Evolutionary conservation across 2,329 filamentous ascomycete genomes (phyloP).

Genomic region (Tolypocladium inflatum): DNA sequence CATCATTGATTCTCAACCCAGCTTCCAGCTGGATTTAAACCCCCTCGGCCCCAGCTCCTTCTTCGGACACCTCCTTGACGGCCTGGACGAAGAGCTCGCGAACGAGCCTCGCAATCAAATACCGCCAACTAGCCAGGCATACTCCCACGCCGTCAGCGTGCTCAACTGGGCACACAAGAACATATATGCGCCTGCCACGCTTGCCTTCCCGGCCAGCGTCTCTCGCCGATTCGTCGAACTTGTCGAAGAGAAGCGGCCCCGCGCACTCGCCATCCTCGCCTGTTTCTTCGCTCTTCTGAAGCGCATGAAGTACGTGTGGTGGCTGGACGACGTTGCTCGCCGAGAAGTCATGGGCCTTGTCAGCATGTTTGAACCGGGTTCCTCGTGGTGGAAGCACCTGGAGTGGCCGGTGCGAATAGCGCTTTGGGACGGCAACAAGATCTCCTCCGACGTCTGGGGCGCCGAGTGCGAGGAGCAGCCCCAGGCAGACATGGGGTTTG

Average conservation of each 20-base stretch:
- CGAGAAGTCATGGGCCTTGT: slow-evolving; percentile 57
- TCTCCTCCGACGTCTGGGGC: slow-evolving; percentile 49
- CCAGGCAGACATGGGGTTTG: slow-evolving; percentile 22
- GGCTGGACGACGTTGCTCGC: slow-evolving; percentile 57
- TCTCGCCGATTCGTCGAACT: slow-evolving; percentile 51
- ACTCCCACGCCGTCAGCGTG: slow-evolving; percentile 55
- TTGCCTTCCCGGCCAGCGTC: slow-evolving; percentile 56
- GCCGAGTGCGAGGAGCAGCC: slow-evolving; percentile 36
- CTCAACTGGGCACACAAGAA: slow-evolving; percentile 58
- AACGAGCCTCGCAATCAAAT: slow-evolving; percentile 20
- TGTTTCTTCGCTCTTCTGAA: slow-evolving; percentile 59
- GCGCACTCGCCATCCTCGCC: slow-evolving; percentile 53
- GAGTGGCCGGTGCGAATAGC: slow-evolving; percentile 53
- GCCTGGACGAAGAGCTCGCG: slow-evolving; percentile 45
- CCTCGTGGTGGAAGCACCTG: slow-evolving; percentile 51
- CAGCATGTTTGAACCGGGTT: slow-evolving; percentile 47
- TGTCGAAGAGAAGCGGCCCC: slow-evolving; percentile 47
- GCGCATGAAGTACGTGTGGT: slow-evolving; percentile 55
- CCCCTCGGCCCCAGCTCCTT: slow-evolving; percentile 42
- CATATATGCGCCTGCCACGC: slow-evolving; percentile 46
- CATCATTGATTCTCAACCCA: slow-evolving; percentile 55
- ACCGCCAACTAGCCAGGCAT: slow-evolving; percentile 36
- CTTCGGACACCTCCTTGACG: slow-evolving; percentile 51
- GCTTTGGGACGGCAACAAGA: slow-evolving; percentile 42
- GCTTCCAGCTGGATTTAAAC: slow-evolving; percentile 49